Percentiles rank a stretch among this genome's conserved stretches.
These are phyloP conservation scores for Globisporangium rhizosaccharum DNA, from an alignment of 352 stramenopile genomes.

Conservation along the genomic window DNA sequence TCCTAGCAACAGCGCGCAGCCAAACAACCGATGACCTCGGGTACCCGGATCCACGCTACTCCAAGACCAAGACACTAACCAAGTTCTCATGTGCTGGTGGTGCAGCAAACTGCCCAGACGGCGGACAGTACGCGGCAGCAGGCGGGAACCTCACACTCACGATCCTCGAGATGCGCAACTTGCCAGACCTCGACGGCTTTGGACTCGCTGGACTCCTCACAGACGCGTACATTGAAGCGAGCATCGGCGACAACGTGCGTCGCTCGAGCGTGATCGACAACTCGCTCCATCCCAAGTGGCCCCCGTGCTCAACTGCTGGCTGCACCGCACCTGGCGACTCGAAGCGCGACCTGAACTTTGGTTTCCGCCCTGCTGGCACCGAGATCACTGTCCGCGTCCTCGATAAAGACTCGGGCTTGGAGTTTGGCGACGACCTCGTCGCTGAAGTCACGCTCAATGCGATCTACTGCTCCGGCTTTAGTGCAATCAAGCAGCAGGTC, in stretches of 20 bases:
- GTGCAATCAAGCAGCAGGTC: constrained; percentile 36
- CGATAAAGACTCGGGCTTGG: constrained; percentile 82
- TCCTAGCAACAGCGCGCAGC: background rate
- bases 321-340: constrained; percentile 45
- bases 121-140: constrained; percentile 58
- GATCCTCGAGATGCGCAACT: constrained; percentile 78
- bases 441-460: constrained; percentile 58
- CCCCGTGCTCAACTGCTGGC: constrained; percentile 33
- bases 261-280: constrained; percentile 34
- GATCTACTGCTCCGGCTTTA: constrained; percentile 81
- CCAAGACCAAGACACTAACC: constrained; percentile 33
- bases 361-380: constrained; percentile 76
- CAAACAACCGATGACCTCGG: constrained; percentile 60
- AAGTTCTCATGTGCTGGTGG: constrained; percentile 74
- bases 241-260: constrained; percentile 67
- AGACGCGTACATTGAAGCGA: constrained; percentile 72
- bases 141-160: constrained; percentile 87
- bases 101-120: constrained; percentile 56
- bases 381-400: constrained; percentile 61
- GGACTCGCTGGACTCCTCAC: constrained; percentile 54
- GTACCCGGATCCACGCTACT: constrained; percentile 64
- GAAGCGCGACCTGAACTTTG: constrained; percentile 75
- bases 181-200: constrained; percentile 81
- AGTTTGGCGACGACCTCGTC: constrained; percentile 86
- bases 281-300: constrained; percentile 51